Evolutionary conservation across 257 asterid species (phyloP).

Genomic region (Nicotiana tabacum): DNA sequence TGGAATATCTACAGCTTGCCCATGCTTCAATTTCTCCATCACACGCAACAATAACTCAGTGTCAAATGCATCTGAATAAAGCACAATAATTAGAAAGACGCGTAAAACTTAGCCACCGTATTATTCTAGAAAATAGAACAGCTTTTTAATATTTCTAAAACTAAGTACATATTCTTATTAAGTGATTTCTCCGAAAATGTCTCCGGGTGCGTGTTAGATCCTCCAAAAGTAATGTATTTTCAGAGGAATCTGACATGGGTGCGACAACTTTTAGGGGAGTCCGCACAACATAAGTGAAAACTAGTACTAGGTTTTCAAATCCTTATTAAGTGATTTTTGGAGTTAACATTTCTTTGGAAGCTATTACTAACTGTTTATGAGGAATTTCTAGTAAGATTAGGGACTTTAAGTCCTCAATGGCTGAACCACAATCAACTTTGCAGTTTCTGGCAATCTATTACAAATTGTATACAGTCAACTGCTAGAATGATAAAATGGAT

Average conservation of each 20-base stretch:
- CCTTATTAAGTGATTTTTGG: background rate
- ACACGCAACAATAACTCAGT: constrained; percentile 55
- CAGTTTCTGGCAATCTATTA: background rate
- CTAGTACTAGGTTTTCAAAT: background rate
- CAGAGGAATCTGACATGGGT: too few relatives aligned
- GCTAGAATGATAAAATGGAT: background rate
- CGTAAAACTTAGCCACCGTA: background rate
- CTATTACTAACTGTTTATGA: background rate
- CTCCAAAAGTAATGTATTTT: too few relatives aligned
- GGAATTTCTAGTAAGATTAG: background rate
- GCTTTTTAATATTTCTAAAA: background rate
- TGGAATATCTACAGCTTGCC: constrained; percentile 90
- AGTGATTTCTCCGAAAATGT: background rate
- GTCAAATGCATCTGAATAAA: constrained; percentile 73
- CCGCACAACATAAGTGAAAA: background rate
- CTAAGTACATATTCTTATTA: background rate
- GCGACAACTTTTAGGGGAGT: too few relatives aligned
- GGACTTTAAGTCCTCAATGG: background rate
- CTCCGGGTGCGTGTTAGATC: too few relatives aligned
- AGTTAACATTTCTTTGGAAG: background rate
- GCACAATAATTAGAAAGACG: constrained; percentile 4
- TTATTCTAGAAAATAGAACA: background rate
- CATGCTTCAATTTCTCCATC: constrained; percentile 77
- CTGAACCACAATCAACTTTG: background rate
- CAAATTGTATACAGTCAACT: background rate